Evolutionary conservation across 139 green algal genomes (phyloP).

Genomic region (Chlorella sp.): DNA sequence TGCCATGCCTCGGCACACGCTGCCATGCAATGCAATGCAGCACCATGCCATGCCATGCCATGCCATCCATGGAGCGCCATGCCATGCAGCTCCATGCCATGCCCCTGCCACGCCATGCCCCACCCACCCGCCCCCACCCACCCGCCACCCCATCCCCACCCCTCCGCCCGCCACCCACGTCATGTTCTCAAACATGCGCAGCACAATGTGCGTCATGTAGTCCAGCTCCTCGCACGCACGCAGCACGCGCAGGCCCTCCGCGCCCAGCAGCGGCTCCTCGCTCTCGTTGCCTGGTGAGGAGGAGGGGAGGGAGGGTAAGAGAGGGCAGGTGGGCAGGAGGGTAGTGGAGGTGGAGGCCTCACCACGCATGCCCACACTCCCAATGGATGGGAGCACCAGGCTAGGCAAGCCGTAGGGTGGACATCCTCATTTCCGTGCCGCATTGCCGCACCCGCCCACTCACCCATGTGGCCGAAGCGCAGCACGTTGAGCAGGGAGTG

Average conservation of each 20-base stretch:
- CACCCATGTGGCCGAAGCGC: slow-evolving; percentile 76
- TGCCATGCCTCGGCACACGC: too few species aligned
- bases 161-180: slow-evolving; percentile 47
- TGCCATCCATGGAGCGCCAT: too few species aligned
- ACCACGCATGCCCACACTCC: too few species aligned
- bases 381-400: neutral
- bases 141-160: too few species aligned
- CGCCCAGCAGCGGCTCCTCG: slow-evolving; percentile 40
- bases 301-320: too few species aligned
- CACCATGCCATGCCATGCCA: too few species aligned
- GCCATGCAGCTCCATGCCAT: too few species aligned
- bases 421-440: too few species aligned
- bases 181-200: slow-evolving; percentile 97
- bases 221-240: slow-evolving; percentile 84
- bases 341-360: neutral
- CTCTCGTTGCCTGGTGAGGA: neutral
- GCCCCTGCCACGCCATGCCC: too few species aligned
- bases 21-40: too few species aligned
- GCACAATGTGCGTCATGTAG: slow-evolving; percentile 97
- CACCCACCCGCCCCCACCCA: neutral
- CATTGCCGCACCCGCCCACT: too few species aligned
- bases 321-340: neutral
- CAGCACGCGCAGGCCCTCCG: slow-evolving; percentile 50
- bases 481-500: slow-evolving; percentile 97
- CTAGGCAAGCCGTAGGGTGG: too few species aligned